Evolutionary conservation across 305 asterid genomes (phyloP).

Genomic region (Plantago rigida): DNA sequence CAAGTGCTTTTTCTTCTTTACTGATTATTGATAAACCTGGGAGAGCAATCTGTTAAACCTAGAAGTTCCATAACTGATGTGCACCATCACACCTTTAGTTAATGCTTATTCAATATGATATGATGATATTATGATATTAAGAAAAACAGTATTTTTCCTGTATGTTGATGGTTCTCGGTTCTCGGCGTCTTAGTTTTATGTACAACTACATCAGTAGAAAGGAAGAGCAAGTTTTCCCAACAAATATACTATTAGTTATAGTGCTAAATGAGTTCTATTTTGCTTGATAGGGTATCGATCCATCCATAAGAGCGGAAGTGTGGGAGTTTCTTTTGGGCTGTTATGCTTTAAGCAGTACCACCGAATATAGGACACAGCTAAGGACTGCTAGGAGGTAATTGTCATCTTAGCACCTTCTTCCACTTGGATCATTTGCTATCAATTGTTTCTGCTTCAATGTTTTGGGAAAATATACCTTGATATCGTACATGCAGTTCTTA

Average conservation of each 20-base stretch:
- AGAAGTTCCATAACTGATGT: too few relatives aligned
- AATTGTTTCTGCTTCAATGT: constrained; percentile 20
- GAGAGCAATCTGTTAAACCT: too few relatives aligned
- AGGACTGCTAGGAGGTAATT: constrained; percentile 82
- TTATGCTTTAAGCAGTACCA: constrained; percentile 77
- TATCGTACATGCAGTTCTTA: not conserved
- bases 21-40: too few relatives aligned
- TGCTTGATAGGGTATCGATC: constrained; percentile 79
- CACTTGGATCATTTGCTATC: constrained; percentile 17
- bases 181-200: too few relatives aligned
- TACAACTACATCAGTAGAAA: too few relatives aligned
- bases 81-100: too few relatives aligned
- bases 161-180: too few relatives aligned
- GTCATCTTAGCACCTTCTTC: constrained; percentile 22
- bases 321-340: constrained; percentile 99
- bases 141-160: too few relatives aligned
- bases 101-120: too few relatives aligned
- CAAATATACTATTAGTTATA: not conserved
- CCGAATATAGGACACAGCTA: constrained; percentile 65
- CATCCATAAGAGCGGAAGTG: constrained; percentile 88
- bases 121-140: too few relatives aligned
- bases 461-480: constrained; percentile 15
- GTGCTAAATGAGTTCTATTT: constrained; percentile 24
- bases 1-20: too few relatives aligned
- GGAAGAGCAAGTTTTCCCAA: too few relatives aligned